A percentile compares a stretch with the other conserved stretches of the same genome.
phyloP scores from a whole-genome alignment of 2,329 filamentous ascomycete genomes.

The Trichoderma koningii region DNA sequence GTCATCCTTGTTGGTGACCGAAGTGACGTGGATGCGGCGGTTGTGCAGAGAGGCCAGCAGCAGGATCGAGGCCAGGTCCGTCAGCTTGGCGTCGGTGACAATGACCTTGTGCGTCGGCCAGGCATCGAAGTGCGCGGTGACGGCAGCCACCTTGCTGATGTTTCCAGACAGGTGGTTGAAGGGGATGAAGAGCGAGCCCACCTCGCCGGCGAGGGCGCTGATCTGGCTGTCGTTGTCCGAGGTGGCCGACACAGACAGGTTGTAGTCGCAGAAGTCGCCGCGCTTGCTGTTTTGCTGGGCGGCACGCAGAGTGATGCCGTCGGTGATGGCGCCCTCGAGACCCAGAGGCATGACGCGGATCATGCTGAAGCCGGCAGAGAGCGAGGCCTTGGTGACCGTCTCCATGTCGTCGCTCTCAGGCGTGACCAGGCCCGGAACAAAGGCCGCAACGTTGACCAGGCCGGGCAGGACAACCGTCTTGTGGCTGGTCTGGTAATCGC shows the following conservation, averaged over 20 bases:
- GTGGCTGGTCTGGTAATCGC: conserved; percentile 92
- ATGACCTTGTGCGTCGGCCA: conserved; percentile 80
- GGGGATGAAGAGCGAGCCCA: conserved; percentile 79
- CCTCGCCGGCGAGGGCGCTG: conserved; percentile 69
- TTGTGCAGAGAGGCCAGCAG: conserved; percentile 76
- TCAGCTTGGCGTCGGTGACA: conserved; percentile 77
- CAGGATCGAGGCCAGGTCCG: conserved; percentile 77
- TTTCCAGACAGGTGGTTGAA: conserved; percentile 82
- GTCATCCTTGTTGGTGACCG: conserved; percentile 76
- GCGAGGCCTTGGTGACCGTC: conserved; percentile 69
- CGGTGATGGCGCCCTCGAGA: conserved; percentile 70
- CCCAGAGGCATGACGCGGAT: conserved; percentile 77
- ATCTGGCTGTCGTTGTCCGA: conserved; percentile 61
- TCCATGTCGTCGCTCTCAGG: conserved; percentile 68
- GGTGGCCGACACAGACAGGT: conserved; percentile 41
- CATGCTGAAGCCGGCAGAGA: conserved; percentile 78
- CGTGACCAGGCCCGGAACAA: conserved; percentile 71
- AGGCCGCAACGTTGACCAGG: conserved; percentile 76
- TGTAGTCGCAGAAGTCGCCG: conserved; percentile 74
- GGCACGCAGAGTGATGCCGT: conserved; percentile 68
- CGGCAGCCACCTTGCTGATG: conserved; percentile 79
- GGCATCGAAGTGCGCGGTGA: conserved; percentile 75
- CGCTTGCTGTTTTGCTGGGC: conserved; percentile 71
- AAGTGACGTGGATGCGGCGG: conserved; percentile 77
- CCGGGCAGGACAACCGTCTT: conserved; percentile 72